Evolutionary conservation across 108 stramenopile genomes (phyloP).

Genomic region (Phaeodactylum tricornutum): DNA sequence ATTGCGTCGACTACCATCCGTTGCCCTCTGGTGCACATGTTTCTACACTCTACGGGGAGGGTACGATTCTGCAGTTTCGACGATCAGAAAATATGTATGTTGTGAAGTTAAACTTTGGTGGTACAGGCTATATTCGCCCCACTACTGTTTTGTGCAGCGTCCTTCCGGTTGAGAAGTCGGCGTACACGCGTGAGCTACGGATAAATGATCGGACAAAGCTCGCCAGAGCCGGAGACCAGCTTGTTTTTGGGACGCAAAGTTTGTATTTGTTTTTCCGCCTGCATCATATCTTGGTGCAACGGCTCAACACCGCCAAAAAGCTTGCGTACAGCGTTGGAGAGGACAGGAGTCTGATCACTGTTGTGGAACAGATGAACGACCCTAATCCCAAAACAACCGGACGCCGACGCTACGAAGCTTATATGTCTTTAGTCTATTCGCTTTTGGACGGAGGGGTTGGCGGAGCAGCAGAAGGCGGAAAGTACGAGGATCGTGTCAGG

Average conservation of each 20-base stretch:
- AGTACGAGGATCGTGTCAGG: constrained; percentile 74
- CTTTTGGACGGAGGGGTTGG: constrained; percentile 45
- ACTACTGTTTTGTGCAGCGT: constrained; percentile 65
- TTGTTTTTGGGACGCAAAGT: constrained; percentile 78
- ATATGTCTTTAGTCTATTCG: constrained; percentile 55
- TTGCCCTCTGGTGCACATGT: constrained; percentile 60
- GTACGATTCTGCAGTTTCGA: constrained; percentile 38
- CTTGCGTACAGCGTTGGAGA: constrained; percentile 49
- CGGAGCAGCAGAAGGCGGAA: constrained; percentile 47
- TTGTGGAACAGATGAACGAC: constrained; percentile 58
- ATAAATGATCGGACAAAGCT: constrained; percentile 44
- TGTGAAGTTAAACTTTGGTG: constrained; percentile 38
- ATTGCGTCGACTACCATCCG: constrained; percentile 45
- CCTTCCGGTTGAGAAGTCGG: constrained; percentile 53
- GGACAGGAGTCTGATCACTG: constrained; percentile 40
- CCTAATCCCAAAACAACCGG: constrained; percentile 40
- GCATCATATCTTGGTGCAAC: constrained; percentile 69
- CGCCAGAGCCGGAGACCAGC: constrained; percentile 49
- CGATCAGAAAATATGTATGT: constrained; percentile 40
- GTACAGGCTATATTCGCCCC: constrained; percentile 39
- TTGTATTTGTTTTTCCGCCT: constrained; percentile 81
- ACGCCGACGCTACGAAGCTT: constrained; percentile 64
- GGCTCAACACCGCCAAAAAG: constrained; percentile 66
- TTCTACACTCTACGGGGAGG: constrained; percentile 67
- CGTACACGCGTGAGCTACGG: constrained; percentile 54